A percentile compares a stretch with the other conserved stretches of the same genome.
Conservation (phyloP, 768 basidiomycete species). For the Lactarius deliciosus region DNA sequence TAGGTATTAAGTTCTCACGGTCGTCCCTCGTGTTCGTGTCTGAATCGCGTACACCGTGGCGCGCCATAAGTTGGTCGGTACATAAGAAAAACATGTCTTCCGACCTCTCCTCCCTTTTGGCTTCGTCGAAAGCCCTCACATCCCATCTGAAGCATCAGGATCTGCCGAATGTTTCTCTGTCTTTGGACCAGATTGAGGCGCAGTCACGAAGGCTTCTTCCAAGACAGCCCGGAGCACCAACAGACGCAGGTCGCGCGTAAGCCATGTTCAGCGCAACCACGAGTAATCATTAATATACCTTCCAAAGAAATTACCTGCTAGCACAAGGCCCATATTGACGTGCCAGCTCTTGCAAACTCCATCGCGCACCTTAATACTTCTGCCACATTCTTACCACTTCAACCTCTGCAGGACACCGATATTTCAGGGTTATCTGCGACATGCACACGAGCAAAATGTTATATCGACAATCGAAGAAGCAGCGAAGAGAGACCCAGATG, state of each 20-base stretch:
- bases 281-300: constrained; percentile 20
- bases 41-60: neutral
- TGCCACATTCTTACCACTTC: constrained; percentile 84
- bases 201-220: constrained; percentile 85
- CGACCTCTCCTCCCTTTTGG: constrained; percentile 69
- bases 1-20: constrained; percentile 10
- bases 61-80: neutral
- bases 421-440: constrained; percentile 93
- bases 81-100: constrained; percentile 35
- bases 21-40: neutral
- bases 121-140: constrained; percentile 69
- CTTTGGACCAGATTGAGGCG: constrained; percentile 92
- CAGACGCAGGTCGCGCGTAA: constrained; percentile 73
- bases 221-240: constrained; percentile 60
- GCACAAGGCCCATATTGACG: constrained; percentile 95
- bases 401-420: constrained; percentile 91
- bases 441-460: constrained; percentile 91
- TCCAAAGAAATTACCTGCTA: constrained; percentile 78
- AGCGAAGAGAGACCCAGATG: constrained; percentile 78
- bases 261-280: constrained; percentile 30
- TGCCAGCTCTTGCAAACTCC: constrained; percentile 77
- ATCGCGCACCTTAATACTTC: constrained; percentile 82
- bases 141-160: constrained; percentile 77
- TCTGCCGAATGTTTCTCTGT: constrained; percentile 83
- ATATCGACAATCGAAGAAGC: constrained; percentile 93